phyloP scores from a whole-genome alignment of 371 early-diverging fungal genomes.

The Haplosporangium sp. region DNA sequence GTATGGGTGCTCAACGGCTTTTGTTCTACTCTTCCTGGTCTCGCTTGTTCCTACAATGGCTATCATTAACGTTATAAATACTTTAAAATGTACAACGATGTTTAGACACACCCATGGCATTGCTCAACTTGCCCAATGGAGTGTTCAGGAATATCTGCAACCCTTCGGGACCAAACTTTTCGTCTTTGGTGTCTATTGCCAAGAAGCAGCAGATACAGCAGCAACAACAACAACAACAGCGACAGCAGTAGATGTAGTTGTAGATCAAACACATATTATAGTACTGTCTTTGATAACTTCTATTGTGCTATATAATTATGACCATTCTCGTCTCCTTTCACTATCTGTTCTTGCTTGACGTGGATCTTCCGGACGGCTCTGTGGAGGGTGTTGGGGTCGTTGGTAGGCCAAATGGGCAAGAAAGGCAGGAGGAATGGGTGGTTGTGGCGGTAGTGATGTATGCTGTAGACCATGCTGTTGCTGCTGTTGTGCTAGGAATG shows the following conservation, averaged over 20 bases:
- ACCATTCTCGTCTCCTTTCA: slow-evolving; percentile 15
- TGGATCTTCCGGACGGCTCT: slow-evolving; percentile 6
- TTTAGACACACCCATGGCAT: slow-evolving; percentile 40
- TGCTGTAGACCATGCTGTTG: slow-evolving; percentile 45
- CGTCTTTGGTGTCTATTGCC: slow-evolving; percentile 38
- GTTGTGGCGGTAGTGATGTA: slow-evolving; percentile 5
- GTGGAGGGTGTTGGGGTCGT: slow-evolving; percentile 5
- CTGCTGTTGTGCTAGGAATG: slow-evolving; percentile 17
- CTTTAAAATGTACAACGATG: not conserved
- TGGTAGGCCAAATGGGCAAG: not conserved
- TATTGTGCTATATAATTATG: not conserved
- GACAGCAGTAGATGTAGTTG: too few relatives aligned
- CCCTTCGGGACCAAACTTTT: slow-evolving; percentile 43
- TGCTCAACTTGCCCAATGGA: slow-evolving; percentile 38
- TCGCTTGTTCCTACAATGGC: not conserved
- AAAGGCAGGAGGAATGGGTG: slow-evolving; percentile 19
- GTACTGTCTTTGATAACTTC: not conserved
- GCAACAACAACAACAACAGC: not conserved
- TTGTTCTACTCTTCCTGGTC: not conserved
- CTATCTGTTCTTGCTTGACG: slow-evolving; percentile 8
- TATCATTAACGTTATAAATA: not conserved
- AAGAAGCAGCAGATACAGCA: slow-evolving; percentile 38
- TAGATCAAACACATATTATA: too few relatives aligned
- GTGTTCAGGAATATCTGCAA: slow-evolving; percentile 39
- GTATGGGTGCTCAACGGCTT: not conserved